Evolutionary conservation across 192 early-diverging fungal species (phyloP), one percentile per base, ranked within the genome.

Genomic region (Kappamyces sp.): DNA sequence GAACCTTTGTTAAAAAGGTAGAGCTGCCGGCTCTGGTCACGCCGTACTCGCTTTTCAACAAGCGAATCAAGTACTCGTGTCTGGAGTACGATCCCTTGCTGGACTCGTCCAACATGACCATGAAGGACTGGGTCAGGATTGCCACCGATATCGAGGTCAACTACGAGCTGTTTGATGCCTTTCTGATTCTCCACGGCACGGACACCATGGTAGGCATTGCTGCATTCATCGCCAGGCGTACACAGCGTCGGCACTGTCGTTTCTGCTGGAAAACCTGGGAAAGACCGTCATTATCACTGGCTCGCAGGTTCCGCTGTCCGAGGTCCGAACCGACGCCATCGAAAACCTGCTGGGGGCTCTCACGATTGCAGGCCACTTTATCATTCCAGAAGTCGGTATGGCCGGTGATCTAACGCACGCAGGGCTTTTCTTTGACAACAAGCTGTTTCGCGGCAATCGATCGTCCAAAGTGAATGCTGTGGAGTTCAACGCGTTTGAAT

Each of bases 271-370:
- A 66, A 87, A 93, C 61, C 76, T 99, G 37, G 97, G 96, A 75
- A 99, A 99, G 67, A 89, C 94, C 12, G 93, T 99, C 35, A 97
- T 99, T 62, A 69, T 99, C 55, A 99, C 92, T 2, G 97, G 97
- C 6, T 96, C 93, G 13, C 97, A 99, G 71, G 80, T 99, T 3
- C 97, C 97, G 0, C 78, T 99, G 42, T 90, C 94, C 12, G 97
- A 99, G 69, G 87, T 99, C 36, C 83, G 97, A 47, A 99, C 94
- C 72, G 97, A 99, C 69, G 97, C 92, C 0, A 85, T 96, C 7
- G 97, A 99, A 52, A 99, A 99, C 69, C 77, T 99, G 15, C 69
- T 99, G 1, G 92, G 93, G 1, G 93, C 94, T 2, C 75, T 99
- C 33, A 99, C 92, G 1, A 95, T 99, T 61, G 97, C 97, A 8